phyloP scores from a whole-genome alignment of 2,329 filamentous ascomycete species.

The Scedosporium apiospermum region DNA sequence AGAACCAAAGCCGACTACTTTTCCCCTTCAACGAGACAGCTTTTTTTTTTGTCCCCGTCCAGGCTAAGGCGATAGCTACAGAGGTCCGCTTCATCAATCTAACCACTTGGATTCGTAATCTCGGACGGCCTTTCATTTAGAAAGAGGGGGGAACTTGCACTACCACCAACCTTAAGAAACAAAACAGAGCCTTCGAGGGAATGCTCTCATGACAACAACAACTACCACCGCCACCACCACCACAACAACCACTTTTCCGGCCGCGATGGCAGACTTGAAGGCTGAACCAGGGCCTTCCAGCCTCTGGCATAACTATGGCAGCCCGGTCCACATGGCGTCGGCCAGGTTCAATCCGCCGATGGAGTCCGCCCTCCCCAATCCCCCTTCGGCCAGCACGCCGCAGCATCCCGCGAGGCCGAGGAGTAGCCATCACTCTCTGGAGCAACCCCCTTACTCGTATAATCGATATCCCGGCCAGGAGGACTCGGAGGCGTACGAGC shows the following conservation, averaged over 20 bases:
- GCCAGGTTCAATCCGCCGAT: conserved; percentile 39
- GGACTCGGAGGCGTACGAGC: conserved; percentile 43
- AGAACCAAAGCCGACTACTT: background rate
- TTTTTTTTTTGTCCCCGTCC: background rate
- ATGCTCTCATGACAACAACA: conserved; percentile 51
- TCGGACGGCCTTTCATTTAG: background rate
- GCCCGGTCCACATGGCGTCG: conserved; percentile 41
- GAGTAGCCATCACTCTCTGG: conserved; percentile 38
- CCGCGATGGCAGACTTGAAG: conserved; percentile 56
- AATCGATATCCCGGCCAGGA: conserved; percentile 42
- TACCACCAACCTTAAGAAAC: background rate
- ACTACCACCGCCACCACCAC: conserved; percentile 36
- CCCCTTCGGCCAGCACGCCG: conserved; percentile 31
- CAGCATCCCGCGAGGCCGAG: conserved; percentile 40
- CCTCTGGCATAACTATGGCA: conserved; percentile 50
- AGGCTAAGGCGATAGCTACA: background rate
- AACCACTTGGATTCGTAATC: no score
- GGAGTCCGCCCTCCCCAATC: conserved; percentile 37
- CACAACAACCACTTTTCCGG: conserved; percentile 50
- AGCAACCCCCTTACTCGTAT: conserved; percentile 42
- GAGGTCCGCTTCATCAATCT: background rate
- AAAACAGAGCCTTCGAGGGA: conserved; percentile 15
- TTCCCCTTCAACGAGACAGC: background rate
- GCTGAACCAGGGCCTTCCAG: conserved; percentile 46
- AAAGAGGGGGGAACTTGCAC: background rate